These are phyloP conservation scores for Serendipita sp. DNA, from an alignment of 768 basidiomycete genomes.

Conservation along the genomic window DNA sequence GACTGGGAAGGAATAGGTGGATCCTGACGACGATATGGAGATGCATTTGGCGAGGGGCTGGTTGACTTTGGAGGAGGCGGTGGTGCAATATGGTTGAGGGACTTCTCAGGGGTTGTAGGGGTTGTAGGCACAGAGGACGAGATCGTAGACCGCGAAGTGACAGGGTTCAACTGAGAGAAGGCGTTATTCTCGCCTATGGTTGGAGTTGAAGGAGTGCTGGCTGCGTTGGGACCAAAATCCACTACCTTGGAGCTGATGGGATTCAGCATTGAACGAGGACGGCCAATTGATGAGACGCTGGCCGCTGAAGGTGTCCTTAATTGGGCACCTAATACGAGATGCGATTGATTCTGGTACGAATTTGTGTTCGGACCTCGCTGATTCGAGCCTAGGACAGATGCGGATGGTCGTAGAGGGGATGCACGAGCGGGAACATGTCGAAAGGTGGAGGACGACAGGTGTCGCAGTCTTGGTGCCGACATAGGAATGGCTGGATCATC, in stretches of 20 bases:
- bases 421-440: constrained; percentile 5
- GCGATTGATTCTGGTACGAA: constrained; percentile 2
- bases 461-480: neutral
- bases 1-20: neutral
- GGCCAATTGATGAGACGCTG: neutral
- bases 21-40: neutral
- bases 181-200: neutral
- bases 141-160: neutral
- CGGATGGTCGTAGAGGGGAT: neutral
- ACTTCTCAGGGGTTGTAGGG: neutral
- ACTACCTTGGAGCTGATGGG: neutral
- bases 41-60: neutral
- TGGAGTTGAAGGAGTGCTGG: neutral
- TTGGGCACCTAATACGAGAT: neutral
- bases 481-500: neutral
- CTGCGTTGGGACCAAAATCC: neutral
- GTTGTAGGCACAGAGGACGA: neutral
- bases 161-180: neutral
- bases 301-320: neutral
- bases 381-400: neutral
- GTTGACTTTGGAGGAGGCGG: neutral
- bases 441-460: neutral
- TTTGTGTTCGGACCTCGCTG: neutral
- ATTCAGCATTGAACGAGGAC: constrained; percentile 1
- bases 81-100: neutral